These are phyloP conservation scores for Trebouxia sp. DNA, from an alignment of 139 green algal genomes.

Conservation along the genomic window DNA sequence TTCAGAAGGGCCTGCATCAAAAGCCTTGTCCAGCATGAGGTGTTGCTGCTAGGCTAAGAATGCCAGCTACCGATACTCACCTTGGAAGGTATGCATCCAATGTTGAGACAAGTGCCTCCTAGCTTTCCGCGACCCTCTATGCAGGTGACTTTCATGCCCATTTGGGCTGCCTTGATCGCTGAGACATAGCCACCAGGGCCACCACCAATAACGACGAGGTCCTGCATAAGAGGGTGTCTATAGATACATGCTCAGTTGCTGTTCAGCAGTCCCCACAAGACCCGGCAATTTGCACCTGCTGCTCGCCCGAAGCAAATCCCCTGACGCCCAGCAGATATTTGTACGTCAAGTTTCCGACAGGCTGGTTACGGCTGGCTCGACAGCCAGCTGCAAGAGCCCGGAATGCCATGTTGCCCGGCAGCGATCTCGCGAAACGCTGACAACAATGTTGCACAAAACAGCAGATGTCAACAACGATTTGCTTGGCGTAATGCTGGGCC, in stretches of 20 bases:
- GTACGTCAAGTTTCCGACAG: not conserved
- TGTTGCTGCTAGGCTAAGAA: not conserved
- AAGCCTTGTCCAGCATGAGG: not conserved
- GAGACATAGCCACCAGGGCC: conserved; percentile 97
- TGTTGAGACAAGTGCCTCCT: conserved; percentile 98
- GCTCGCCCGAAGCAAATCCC: conserved; percentile 23
- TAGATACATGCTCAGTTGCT: not conserved
- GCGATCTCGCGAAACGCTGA: too few relatives aligned
- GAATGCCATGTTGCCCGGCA: conserved; percentile 22
- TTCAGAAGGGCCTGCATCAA: conserved; percentile 87
- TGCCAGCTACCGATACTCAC: conserved; percentile 29
- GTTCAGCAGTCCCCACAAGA: too few relatives aligned
- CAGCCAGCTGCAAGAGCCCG: conserved; percentile 6
- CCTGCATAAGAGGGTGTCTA: conserved; percentile 55
- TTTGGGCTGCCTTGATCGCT: conserved; percentile 97
- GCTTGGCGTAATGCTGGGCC: too few relatives aligned
- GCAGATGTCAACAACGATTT: too few relatives aligned
- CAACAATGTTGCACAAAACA: too few relatives aligned
- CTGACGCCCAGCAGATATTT: conserved; percentile 4
- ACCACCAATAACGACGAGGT: conserved; percentile 95
- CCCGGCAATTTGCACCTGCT: too few relatives aligned
- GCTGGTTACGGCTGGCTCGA: not conserved
- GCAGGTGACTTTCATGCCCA: conserved; percentile 94
- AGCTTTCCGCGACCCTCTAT: conserved; percentile 92
- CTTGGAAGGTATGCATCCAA: conserved; percentile 98